These are phyloP conservation scores for Cladosporium sp. DNA, from an alignment of 2,329 filamentous ascomycete genomes.

Conservation along the genomic window DNA sequence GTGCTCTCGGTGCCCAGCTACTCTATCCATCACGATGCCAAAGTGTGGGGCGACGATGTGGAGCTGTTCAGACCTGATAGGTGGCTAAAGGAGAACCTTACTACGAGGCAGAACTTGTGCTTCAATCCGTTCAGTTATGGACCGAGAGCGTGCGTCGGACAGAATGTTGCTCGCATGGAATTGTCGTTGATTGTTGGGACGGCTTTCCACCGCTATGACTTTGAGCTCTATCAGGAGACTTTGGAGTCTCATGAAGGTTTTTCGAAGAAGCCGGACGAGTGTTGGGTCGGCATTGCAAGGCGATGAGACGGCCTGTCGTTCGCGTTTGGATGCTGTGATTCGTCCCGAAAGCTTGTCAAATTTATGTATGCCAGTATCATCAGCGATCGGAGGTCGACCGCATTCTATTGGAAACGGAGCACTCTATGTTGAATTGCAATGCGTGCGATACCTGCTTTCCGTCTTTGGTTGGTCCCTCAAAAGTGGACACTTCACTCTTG, in stretches of 20 bases:
- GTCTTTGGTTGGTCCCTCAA: neutral
- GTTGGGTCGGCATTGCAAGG: constrained; percentile 24
- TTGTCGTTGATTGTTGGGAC: constrained; percentile 36
- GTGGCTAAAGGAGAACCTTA: constrained; percentile 34
- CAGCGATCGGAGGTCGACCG: too few relatives aligned
- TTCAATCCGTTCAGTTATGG: constrained; percentile 42
- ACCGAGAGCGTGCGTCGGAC: constrained; percentile 38
- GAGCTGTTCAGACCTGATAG: constrained; percentile 37
- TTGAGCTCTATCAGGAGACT: constrained; percentile 31
- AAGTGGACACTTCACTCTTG: neutral
- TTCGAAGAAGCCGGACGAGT: constrained; percentile 29
- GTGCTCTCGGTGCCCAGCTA: constrained; percentile 39
- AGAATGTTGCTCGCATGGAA: constrained; percentile 41
- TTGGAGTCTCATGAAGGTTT: constrained; percentile 33
- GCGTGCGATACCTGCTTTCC: neutral
- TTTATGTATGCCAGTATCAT: too few relatives aligned
- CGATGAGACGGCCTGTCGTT: neutral
- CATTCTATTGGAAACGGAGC: too few relatives aligned
- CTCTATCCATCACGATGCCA: constrained; percentile 37
- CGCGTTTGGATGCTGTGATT: too few relatives aligned
- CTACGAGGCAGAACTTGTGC: constrained; percentile 32
- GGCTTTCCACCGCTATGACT: constrained; percentile 33
- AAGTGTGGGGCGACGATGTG: constrained; percentile 38
- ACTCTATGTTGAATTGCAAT: too few relatives aligned
- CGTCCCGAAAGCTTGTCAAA: too few relatives aligned